Percentiles rank a stretch among this genome's conserved stretches.
Evolutionary conservation across 306 rosid genomes (phyloP).

Genomic region (Astragalus membranaceus): DNA sequence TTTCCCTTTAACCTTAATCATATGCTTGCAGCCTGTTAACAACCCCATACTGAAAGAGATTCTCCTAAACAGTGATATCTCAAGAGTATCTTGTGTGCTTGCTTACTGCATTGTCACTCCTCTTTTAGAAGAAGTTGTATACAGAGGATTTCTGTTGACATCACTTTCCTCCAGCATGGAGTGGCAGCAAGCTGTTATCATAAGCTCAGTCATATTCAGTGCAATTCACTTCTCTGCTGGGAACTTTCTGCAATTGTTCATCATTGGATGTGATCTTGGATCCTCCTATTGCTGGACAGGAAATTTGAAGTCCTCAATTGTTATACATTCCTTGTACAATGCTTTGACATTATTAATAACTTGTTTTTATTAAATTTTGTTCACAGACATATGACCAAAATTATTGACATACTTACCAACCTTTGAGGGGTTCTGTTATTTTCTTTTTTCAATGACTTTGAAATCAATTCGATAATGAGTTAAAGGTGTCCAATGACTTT

Average conservation of each 20-base stretch:
- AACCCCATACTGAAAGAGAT: slow-evolving; percentile 58
- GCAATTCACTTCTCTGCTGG: slow-evolving; percentile 71
- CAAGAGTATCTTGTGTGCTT: slow-evolving; percentile 47
- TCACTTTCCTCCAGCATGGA: slow-evolving; percentile 55
- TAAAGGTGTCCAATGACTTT: no score
- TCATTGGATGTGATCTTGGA: slow-evolving; percentile 74
- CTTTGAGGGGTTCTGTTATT: no score
- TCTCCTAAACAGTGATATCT: slow-evolving; percentile 40
- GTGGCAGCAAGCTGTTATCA: slow-evolving; percentile 62
- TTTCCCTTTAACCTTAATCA: background rate
- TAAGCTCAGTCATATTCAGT: slow-evolving; percentile 67
- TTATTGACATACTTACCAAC: background rate
- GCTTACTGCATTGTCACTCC: slow-evolving; percentile 66
- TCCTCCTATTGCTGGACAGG: slow-evolving; percentile 73
- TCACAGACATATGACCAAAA: background rate
- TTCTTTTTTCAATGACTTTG: no score
- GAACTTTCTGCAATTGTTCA: slow-evolving; percentile 57
- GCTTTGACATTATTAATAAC: slow-evolving; percentile 50
- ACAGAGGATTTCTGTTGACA: slow-evolving; percentile 69
- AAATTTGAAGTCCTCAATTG: slow-evolving; percentile 50
- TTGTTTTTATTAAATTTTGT: slow-evolving; percentile 28
- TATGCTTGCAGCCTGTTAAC: slow-evolving; percentile 47
- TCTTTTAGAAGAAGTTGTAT: slow-evolving; percentile 65
- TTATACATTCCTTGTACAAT: slow-evolving; percentile 74
- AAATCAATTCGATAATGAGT: no score